Conservation (phyloP, 2,329 filamentous ascomycete species). For the Proliferodiscus dingleyae region DNA sequence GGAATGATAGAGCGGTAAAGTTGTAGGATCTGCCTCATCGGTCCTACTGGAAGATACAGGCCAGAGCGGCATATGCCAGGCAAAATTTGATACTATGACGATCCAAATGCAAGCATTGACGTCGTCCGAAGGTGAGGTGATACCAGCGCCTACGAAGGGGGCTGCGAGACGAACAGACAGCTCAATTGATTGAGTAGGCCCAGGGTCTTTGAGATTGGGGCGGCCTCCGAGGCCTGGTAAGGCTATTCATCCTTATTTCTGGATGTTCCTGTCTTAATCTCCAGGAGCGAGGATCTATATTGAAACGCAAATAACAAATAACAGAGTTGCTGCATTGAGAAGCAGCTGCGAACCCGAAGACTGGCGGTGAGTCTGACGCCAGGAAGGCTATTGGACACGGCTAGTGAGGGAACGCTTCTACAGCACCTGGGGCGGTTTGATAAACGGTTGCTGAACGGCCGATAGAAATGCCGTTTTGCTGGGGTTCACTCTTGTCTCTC, state of each 20-base stretch:
- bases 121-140: slow-evolving; percentile 2
- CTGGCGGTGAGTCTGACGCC: slow-evolving; percentile 28
- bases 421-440: not conserved
- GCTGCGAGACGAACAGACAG: slow-evolving; percentile 6
- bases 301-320: not conserved
- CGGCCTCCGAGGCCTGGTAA: too few relatives aligned
- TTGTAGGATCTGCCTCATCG: slow-evolving; percentile 7
- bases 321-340: not conserved
- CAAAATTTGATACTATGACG: slow-evolving; percentile 13
- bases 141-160: slow-evolving; percentile 6
- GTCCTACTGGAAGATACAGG: slow-evolving; percentile 1
- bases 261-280: too few relatives aligned
- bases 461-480: slow-evolving; percentile 8
- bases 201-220: too few relatives aligned
- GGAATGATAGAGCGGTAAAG: too few relatives aligned
- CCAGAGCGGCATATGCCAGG: too few relatives aligned
- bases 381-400: slow-evolving; percentile 7
- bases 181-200: too few relatives aligned
- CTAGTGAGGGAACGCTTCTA: too few relatives aligned
- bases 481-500: not conserved
- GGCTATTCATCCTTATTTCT: too few relatives aligned
- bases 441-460: slow-evolving; percentile 18
- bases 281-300: too few relatives aligned
- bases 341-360: slow-evolving; percentile 4
- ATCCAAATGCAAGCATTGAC: slow-evolving; percentile 6